phyloP scores from a whole-genome alignment of 306 rosid species.

The Citrullus mucosospermus region DNA sequence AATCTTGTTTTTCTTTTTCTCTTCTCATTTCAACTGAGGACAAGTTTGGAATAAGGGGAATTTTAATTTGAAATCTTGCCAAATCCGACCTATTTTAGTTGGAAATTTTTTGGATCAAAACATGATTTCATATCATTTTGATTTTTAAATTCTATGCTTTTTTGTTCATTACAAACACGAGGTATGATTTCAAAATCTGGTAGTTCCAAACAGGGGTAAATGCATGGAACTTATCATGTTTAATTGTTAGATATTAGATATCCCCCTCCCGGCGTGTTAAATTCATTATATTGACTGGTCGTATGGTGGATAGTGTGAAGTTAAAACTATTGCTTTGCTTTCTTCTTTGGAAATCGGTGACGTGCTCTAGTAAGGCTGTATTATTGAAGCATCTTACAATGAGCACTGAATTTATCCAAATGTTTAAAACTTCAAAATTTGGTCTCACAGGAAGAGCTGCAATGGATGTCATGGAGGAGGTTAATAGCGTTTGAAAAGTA shows the following conservation, averaged over 20 bases:
- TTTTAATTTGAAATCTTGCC: too few species aligned
- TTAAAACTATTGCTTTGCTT: background rate
- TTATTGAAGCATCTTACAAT: background rate
- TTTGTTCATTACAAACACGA: too few species aligned
- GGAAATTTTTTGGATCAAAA: too few species aligned
- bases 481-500: constrained; percentile 83
- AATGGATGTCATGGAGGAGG: constrained; percentile 82
- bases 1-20: background rate
- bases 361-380: background rate
- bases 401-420: background rate
- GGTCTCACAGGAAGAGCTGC: constrained; percentile 76
- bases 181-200: too few species aligned
- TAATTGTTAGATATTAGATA: background rate
- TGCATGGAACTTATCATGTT: background rate
- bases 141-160: too few species aligned
- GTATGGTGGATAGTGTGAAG: background rate
- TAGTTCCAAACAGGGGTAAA: too few species aligned
- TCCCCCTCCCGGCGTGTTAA: background rate
- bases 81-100: too few species aligned
- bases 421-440: background rate
- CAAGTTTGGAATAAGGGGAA: too few species aligned
- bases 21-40: too few species aligned
- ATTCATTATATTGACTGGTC: background rate
- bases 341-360: background rate
- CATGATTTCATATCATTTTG: too few species aligned